Conservation (phyloP, 495 filamentous ascomycete genomes). For the Talaromyces nanjingensis region DNA sequence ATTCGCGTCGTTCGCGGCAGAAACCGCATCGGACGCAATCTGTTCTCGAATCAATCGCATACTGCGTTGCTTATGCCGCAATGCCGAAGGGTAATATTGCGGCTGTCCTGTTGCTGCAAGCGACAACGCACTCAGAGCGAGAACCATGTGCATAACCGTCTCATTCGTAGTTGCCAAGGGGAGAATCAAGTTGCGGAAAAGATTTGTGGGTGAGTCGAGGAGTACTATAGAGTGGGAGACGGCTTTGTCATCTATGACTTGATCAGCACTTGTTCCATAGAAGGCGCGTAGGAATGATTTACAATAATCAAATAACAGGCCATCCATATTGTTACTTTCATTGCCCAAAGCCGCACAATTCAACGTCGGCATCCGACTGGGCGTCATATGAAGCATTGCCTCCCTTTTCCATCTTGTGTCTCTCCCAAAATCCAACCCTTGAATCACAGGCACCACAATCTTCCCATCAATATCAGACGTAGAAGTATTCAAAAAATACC, state of each 20-base stretch:
- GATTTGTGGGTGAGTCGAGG: conserved; percentile 1
- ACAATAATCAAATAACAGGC: conserved; percentile 5
- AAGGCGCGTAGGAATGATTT: not conserved
- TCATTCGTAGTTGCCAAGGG: conserved; percentile 3
- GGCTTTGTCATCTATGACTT: not conserved
- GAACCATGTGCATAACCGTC: conserved; percentile 8
- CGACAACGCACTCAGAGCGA: conserved; percentile 4
- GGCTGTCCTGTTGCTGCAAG: conserved; percentile 5
- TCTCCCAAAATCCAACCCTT: conserved; percentile 1
- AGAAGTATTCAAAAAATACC: conserved; percentile 8
- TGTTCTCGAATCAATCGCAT: conserved; percentile 7
- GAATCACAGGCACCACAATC: not conserved
- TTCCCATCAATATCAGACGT: conserved; percentile 1
- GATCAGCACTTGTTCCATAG: not conserved
- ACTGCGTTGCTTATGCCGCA: conserved; percentile 9
- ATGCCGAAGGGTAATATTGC: not conserved
- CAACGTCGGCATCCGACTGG: conserved; percentile 1
- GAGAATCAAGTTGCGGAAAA: conserved; percentile 6
- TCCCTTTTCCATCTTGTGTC: not conserved
- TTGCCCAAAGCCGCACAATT: not conserved
- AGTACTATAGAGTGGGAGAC: conserved; percentile 7
- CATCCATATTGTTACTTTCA: not conserved
- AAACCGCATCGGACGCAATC: not conserved
- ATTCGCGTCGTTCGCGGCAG: conserved; percentile 5
- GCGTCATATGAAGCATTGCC: not conserved